phyloP scores from a whole-genome alignment of 306 rosid genomes.

The Cicer chorassanicum region DNA sequence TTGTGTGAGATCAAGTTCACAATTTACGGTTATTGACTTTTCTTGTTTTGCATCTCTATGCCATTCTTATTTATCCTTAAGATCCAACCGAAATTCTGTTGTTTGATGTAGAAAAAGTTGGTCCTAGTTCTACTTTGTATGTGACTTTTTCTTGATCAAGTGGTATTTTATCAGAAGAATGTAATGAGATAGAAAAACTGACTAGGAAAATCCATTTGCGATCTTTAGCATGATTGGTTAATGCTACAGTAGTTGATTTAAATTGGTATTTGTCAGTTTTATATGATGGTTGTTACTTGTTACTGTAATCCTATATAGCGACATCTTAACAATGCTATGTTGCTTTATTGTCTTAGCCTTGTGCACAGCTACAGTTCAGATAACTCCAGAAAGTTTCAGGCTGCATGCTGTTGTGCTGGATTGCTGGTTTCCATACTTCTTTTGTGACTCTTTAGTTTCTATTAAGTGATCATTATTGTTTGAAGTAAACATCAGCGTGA shows the following conservation, averaged over 20 bases:
- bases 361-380: neutral
- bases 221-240: constrained; percentile 20
- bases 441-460: constrained; percentile 17
- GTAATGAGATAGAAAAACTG: neutral
- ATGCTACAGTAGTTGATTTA: constrained; percentile 10
- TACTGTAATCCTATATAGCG: neutral
- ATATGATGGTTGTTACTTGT: constrained; percentile 1
- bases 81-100: constrained; percentile 21
- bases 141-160: constrained; percentile 21
- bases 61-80: constrained; percentile 7
- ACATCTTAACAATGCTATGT: neutral
- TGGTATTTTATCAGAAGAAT: constrained; percentile 9
- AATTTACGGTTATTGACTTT: constrained; percentile 35
- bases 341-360: neutral
- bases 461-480: constrained; percentile 10
- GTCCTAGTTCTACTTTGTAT: constrained; percentile 25
- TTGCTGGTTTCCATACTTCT: constrained; percentile 13
- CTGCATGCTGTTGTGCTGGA: constrained; percentile 6
- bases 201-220: neutral
- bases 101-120: constrained; percentile 10
- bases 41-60: constrained; percentile 14
- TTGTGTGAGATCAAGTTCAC: constrained; percentile 34
- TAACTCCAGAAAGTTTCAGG: neutral
- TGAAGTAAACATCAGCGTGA: neutral
- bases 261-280: constrained; percentile 24